Evolutionary conservation across 192 early-diverging fungal genomes (phyloP).

Genomic region (Phycomyces nitens): DNA sequence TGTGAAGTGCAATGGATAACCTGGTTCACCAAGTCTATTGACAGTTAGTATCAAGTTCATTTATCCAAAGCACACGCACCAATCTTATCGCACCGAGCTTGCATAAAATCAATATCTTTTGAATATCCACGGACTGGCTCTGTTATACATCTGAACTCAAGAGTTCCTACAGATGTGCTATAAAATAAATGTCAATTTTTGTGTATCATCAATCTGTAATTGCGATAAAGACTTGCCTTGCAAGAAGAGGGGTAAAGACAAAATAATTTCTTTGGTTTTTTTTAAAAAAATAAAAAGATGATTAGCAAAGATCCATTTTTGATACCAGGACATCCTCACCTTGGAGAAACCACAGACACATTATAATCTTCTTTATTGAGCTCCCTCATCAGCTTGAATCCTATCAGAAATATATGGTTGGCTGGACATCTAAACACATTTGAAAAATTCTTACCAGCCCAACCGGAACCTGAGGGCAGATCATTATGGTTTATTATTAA

Average conservation of each 20-base stretch:
- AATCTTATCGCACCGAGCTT: conserved; percentile 56
- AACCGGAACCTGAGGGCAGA: conserved; percentile 51
- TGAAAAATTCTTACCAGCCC: conserved; percentile 43
- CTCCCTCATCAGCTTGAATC: conserved; percentile 71
- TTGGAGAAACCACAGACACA: conserved; percentile 76
- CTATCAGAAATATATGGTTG: conserved; percentile 35
- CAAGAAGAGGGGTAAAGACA: conserved; percentile 83
- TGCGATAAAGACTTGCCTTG: conserved; percentile 29
- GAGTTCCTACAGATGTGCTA: conserved; percentile 78
- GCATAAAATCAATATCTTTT: conserved; percentile 59
- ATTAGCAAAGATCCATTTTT: conserved; percentile 1
- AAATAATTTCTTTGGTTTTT: conserved; percentile 66
- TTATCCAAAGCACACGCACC: conserved; percentile 14
- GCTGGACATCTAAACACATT: background rate
- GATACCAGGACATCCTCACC: conserved; percentile 31
- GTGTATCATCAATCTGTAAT: background rate
- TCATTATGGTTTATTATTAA: conserved; percentile 4
- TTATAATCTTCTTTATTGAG: conserved; percentile 66
- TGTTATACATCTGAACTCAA: conserved; percentile 82
- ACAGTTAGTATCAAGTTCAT: background rate
- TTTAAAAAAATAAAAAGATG: conserved; percentile 1
- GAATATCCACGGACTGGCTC: conserved; percentile 70
- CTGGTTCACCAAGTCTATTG: conserved; percentile 39
- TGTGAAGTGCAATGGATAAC: conserved; percentile 39
- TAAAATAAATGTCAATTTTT: background rate